A percentile compares a stretch with the other conserved stretches of the same genome.
phyloP scores from a whole-genome alignment of 2,329 filamentous ascomycete genomes.

The Chrysosporium queenslandicum region DNA sequence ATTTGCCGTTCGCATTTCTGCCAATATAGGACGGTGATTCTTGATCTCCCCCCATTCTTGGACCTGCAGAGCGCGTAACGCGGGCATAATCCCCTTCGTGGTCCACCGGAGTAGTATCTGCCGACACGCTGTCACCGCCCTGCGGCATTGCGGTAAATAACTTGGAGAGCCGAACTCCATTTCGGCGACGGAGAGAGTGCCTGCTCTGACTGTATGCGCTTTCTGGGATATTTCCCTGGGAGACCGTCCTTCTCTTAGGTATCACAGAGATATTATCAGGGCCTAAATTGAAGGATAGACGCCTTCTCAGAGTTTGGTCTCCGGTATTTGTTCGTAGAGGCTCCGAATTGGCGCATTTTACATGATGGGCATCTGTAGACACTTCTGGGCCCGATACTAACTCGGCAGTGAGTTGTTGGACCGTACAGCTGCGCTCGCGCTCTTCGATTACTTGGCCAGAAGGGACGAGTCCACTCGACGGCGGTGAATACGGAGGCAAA shows the following conservation, averaged over 20 bases:
- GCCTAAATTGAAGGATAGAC: slow-evolving; percentile 17
- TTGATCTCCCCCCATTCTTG: slow-evolving; percentile 5
- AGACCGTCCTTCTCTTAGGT: slow-evolving; percentile 17
- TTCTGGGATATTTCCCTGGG: slow-evolving; percentile 16
- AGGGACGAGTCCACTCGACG: slow-evolving; percentile 2
- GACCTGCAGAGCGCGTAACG: slow-evolving; percentile 14
- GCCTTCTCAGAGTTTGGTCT: slow-evolving; percentile 2
- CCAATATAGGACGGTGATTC: slow-evolving; percentile 2
- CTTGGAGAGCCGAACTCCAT: slow-evolving; percentile 19
- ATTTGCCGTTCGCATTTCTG: slow-evolving; percentile 12
- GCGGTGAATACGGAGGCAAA: slow-evolving; percentile 19
- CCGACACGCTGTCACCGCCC: not conserved
- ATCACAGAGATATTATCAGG: slow-evolving; percentile 16
- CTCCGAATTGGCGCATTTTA: too few species aligned
- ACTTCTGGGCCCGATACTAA: not conserved
- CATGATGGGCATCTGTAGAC: not conserved
- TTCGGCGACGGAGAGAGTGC: slow-evolving; percentile 16
- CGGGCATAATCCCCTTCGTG: not conserved
- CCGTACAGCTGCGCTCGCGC: not conserved
- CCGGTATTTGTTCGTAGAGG: not conserved
- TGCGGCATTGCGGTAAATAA: slow-evolving; percentile 16
- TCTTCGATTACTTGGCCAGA: not conserved
- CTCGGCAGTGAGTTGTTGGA: not conserved
- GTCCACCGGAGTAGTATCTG: not conserved
- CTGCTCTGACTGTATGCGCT: not conserved